phyloP scores from a whole-genome alignment of 1,284 basidiomycete species.

The Gymnopus androsaceus region DNA sequence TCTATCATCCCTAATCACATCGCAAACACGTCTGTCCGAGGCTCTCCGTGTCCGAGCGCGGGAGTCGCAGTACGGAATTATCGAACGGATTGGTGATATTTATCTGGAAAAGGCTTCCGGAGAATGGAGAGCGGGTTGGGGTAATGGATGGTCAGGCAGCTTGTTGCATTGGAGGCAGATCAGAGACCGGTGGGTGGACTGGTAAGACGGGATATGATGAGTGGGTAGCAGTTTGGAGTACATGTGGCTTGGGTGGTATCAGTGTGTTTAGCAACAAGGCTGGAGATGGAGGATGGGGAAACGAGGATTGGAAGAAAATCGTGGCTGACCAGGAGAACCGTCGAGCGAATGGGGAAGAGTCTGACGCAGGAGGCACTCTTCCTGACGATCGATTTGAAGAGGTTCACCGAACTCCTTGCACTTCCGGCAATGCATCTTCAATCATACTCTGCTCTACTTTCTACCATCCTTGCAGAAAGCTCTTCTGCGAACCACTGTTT shows the following conservation, averaged over 20 bases:
- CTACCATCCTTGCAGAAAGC: slow-evolving; percentile 84
- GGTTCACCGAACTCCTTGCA: slow-evolving; percentile 48
- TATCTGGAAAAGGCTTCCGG: not conserved
- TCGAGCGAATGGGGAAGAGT: not conserved
- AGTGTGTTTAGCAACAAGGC: not conserved
- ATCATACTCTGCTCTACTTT: slow-evolving; percentile 85
- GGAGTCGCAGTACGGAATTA: slow-evolving; percentile 5
- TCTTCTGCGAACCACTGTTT: slow-evolving; percentile 33
- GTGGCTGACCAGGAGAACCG: not conserved
- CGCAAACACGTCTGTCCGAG: not conserved
- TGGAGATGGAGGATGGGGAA: not conserved
- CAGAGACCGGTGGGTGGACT: not conserved
- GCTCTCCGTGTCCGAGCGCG: not conserved
- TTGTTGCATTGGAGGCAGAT: slow-evolving; percentile 2
- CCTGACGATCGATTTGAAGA: not conserved
- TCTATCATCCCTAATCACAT: not conserved
- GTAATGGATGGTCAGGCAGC: not conserved
- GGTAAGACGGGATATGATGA: slow-evolving; percentile 5
- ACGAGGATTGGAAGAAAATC: slow-evolving; percentile 4
- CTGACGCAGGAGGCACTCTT: not conserved
- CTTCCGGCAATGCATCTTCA: slow-evolving; percentile 88
- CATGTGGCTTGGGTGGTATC: not conserved
- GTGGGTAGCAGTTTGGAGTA: slow-evolving; percentile 4
- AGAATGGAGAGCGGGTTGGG: slow-evolving; percentile 3
- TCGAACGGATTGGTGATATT: slow-evolving; percentile 1